These are phyloP conservation scores for Casuarina cunninghamiana DNA, from an alignment of 306 rosid species.

Conservation along the genomic window DNA sequence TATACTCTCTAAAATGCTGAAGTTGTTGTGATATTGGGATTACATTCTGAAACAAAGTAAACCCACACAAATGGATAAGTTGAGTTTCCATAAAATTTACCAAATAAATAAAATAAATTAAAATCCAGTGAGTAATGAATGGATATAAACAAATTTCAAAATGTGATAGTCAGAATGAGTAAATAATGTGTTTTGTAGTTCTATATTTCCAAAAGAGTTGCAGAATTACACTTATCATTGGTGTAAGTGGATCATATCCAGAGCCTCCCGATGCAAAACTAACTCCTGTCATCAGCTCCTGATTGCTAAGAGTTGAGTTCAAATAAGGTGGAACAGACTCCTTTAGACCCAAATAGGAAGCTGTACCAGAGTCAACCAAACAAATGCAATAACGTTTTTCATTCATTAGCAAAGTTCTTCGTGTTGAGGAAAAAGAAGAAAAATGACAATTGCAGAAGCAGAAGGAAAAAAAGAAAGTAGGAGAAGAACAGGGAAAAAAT, in stretches of 20 bases:
- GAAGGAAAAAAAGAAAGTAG: neutral
- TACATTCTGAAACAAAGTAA: constrained; percentile 48
- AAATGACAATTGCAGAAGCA: too few species aligned
- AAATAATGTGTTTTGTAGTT: too few species aligned
- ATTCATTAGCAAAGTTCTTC: too few species aligned
- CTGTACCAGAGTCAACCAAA: constrained; percentile 26
- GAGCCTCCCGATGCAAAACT: constrained; percentile 83
- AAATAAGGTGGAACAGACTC: constrained; percentile 65
- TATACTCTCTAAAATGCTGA: constrained; percentile 60
- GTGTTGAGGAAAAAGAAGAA: too few species aligned
- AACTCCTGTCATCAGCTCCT: constrained; percentile 61
- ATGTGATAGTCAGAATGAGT: too few species aligned
- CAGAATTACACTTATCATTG: constrained; percentile 39
- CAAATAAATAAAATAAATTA: too few species aligned
- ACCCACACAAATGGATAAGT: neutral
- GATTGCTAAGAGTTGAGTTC: constrained; percentile 46
- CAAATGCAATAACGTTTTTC: neutral
- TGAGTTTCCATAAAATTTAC: too few species aligned
- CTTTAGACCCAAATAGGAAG: constrained; percentile 61
- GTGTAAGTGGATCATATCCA: constrained; percentile 73
- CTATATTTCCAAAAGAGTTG: neutral
- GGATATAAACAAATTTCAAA: too few species aligned
- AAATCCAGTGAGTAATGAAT: too few species aligned
- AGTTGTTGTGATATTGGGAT: constrained; percentile 53
- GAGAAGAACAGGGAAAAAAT: neutral